Evolutionary conservation across 2,329 filamentous ascomycete species (phyloP).

Genomic region (Fusarium papillatum): DNA sequence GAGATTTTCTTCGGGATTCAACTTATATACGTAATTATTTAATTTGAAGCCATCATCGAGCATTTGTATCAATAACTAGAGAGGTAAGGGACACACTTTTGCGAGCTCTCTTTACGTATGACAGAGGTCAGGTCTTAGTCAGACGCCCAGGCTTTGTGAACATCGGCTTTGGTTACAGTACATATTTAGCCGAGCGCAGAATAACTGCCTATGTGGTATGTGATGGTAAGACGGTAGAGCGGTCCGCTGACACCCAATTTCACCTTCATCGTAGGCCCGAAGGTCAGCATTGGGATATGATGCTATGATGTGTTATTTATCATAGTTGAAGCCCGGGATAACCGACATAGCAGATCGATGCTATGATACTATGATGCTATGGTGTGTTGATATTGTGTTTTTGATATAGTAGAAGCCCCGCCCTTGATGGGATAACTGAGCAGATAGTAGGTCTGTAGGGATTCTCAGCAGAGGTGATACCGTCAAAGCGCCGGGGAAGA

Average conservation of each 20-base stretch:
- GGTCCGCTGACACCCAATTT: neutral
- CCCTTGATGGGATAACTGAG: too few relatives aligned
- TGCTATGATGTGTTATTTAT: too few relatives aligned
- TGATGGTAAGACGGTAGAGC: neutral
- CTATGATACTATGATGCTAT: too few relatives aligned
- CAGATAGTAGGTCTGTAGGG: neutral
- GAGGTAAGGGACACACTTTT: neutral
- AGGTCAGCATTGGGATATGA: too few relatives aligned
- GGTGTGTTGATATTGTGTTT: too few relatives aligned
- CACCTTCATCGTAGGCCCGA: neutral
- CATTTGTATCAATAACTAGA: neutral
- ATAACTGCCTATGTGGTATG: neutral
- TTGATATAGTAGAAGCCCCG: too few relatives aligned
- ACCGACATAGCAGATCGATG: too few relatives aligned
- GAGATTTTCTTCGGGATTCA: neutral
- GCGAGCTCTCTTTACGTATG: neutral
- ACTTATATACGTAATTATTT: neutral
- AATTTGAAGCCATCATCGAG: neutral
- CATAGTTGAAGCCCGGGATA: too few relatives aligned
- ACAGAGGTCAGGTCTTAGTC: neutral
- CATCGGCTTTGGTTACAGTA: neutral
- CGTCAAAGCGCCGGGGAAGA: neutral
- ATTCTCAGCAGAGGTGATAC: neutral
- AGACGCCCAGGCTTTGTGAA: neutral
- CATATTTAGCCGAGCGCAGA: neutral